Evolutionary conservation across 1,284 basidiomycete species (phyloP), one percentile per base, ranked within the genome.

Genomic region (Clitocybe nebularis): DNA sequence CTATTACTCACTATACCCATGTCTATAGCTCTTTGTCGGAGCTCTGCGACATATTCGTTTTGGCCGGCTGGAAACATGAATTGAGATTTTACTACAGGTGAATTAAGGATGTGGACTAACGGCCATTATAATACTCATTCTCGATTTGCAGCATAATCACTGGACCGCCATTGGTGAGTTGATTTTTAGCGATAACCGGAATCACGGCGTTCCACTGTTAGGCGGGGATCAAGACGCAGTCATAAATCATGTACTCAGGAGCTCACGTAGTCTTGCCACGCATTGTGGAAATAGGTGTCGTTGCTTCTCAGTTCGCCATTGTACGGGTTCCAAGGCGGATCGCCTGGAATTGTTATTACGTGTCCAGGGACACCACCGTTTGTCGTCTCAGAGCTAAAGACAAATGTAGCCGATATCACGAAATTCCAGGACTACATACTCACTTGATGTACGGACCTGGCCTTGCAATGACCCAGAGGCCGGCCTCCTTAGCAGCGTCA

Each of bases 291-390:
- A 46, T 77, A 77, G 0, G 74, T 71, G 7, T 72, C 72, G 46
- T 80, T 78, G 34, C 75, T 81, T 19, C 84, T 67, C 14, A 85
- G 65, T 37, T 66, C 62, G 2, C 77, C 78, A 7, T 72, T 68
- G 6, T 51, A 51, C 4, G 14, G 79, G 71, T 47, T 76, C 69
- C 22, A 75, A 68, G 2, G 77, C 77, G 22, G 72, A 64, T 84
- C 84, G 84, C 47, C 46, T 10, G 49, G 44, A 25, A 51, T 48
- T 26, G 49, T 48, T 28, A 37, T 28, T 10, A 50, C 49, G 30
- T 48, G 47, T 32, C 79, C 78, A 0, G 84, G 74, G 46, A 87
- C 71, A 0, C 83, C 83, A 9, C 83, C 83, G 2, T 76, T 79
- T 1, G 77, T 79, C 1, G 80, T 82, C 56, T 87, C 84, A 0